Conservation (phyloP, 169 alveolate species). For the Plasmodium inui region DNA sequence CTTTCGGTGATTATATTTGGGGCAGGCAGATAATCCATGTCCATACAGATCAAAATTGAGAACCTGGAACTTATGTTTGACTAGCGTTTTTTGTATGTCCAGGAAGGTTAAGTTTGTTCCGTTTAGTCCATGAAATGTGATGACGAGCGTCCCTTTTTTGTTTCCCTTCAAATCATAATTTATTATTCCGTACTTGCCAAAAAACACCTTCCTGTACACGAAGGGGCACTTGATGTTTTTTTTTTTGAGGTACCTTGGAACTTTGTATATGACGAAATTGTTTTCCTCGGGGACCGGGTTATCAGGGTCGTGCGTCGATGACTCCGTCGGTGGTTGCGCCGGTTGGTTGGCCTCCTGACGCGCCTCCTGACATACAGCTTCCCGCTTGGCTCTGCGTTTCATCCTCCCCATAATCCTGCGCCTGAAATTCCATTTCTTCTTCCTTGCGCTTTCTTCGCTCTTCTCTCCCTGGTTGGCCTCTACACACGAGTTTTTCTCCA, state of each 20-base stretch:
- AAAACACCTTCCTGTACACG: conserved; percentile 76
- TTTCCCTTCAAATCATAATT: conserved; percentile 81
- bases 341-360: background rate
- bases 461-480: background rate
- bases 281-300: background rate
- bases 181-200: conserved; percentile 82
- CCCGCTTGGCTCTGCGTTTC: background rate
- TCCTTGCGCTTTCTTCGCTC: background rate
- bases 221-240: conserved; percentile 83
- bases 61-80: conserved; percentile 78
- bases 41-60: conserved; percentile 87
- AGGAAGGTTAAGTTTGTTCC: conserved; percentile 84
- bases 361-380: background rate
- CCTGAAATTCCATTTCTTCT: conserved; percentile 26
- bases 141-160: conserved; percentile 74
- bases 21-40: conserved; percentile 85
- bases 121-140: conserved; percentile 86
- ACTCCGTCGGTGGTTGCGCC: background rate
- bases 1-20: conserved; percentile 81
- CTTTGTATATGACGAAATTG: conserved; percentile 68
- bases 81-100: conserved; percentile 76
- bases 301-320: background rate
- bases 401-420: background rate
- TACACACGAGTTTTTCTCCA: background rate
- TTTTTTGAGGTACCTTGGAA: conserved; percentile 81